These are phyloP conservation scores for Thielaviopsis punctulata DNA, from an alignment of 2,329 filamentous ascomycete genomes.

Conservation along the genomic window DNA sequence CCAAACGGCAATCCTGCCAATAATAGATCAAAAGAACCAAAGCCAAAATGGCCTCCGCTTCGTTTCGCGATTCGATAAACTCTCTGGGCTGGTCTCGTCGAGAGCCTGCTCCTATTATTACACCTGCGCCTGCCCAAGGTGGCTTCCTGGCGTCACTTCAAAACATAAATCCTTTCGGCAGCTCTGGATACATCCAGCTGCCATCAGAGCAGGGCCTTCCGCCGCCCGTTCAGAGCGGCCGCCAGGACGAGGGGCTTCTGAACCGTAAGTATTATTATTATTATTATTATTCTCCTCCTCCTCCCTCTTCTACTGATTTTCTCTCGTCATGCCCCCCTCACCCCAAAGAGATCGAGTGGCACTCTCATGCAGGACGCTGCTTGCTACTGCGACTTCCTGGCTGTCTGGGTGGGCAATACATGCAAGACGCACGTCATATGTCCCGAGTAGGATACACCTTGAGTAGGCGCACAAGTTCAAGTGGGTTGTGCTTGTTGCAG, in stretches of 20 bases:
- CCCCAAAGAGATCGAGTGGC: too few relatives aligned
- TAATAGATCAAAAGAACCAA: slow-evolving; percentile 8
- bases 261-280: slow-evolving; percentile 50
- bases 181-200: slow-evolving; percentile 75
- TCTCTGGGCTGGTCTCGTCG: slow-evolving; percentile 87
- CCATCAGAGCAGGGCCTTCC: slow-evolving; percentile 31
- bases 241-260: slow-evolving; percentile 92
- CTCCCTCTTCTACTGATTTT: slow-evolving; percentile 3
- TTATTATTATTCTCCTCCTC: slow-evolving; percentile 10
- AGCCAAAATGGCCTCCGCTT: slow-evolving; percentile 59
- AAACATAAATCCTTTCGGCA: slow-evolving; percentile 73
- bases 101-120: slow-evolving; percentile 57
- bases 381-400: not conserved
- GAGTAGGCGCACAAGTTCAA: not conserved
- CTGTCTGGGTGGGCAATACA: not conserved
- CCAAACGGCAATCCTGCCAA: not conserved
- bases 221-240: slow-evolving; percentile 55
- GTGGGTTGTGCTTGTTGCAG: not conserved
- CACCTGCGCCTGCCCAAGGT: slow-evolving; percentile 46
- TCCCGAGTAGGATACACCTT: not conserved
- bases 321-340: too few relatives aligned
- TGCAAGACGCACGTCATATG: not conserved
- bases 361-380: too few relatives aligned
- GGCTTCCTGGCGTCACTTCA: slow-evolving; percentile 68
- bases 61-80: slow-evolving; percentile 88